These are phyloP conservation scores for Circinella minor DNA, from an alignment of 371 early-diverging fungal species.

Conservation along the genomic window DNA sequence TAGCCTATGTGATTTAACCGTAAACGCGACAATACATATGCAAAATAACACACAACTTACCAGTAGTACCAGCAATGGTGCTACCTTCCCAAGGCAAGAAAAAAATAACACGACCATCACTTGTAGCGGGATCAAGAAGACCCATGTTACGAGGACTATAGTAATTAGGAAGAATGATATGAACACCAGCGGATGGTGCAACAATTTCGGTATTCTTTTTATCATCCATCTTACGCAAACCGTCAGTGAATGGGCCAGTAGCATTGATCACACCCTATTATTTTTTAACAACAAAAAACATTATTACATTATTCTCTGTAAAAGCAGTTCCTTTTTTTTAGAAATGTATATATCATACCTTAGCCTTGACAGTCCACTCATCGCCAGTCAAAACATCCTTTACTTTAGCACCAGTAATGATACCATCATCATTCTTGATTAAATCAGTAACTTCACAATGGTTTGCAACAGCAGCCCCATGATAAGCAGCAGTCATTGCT, in stretches of 20 bases:
- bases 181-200: slow-evolving; percentile 96
- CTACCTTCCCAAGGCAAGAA: slow-evolving; percentile 99
- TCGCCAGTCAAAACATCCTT: slow-evolving; percentile 91
- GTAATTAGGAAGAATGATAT: slow-evolving; percentile 95
- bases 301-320: no score
- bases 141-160: slow-evolving; percentile 97
- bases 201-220: slow-evolving; percentile 82
- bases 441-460: slow-evolving; percentile 91
- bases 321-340: background rate
- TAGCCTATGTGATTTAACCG: background rate
- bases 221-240: slow-evolving; percentile 89
- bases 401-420: slow-evolving; percentile 82
- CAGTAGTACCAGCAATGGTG: slow-evolving; percentile 98
- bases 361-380: slow-evolving; percentile 86
- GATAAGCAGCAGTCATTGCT: slow-evolving; percentile 90
- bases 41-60: slow-evolving; percentile 23
- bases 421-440: slow-evolving; percentile 72
- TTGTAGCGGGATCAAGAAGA: slow-evolving; percentile 95
- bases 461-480: slow-evolving; percentile 96
- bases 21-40: background rate
- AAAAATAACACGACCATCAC: slow-evolving; percentile 98
- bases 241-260: slow-evolving; percentile 78
- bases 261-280: slow-evolving; percentile 85
- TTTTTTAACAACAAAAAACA: background rate
- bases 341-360: slow-evolving; percentile 44